These are phyloP conservation scores for Saccharomycopsis amapae DNA, from an alignment of 805 yeast species.

Conservation along the genomic window DNA sequence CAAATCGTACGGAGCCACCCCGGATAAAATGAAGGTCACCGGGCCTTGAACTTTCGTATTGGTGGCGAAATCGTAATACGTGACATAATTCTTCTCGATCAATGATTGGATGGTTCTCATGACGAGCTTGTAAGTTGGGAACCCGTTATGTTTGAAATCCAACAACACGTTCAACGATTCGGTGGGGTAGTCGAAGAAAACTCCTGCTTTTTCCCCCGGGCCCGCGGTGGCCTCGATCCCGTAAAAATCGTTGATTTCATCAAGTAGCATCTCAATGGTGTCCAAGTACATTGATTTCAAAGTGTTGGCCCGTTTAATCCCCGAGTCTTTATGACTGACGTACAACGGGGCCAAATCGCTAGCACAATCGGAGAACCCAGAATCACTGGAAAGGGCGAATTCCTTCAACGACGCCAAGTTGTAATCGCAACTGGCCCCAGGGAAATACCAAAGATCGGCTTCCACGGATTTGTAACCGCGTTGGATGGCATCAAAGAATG, in stretches of 20 bases:
- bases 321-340: constrained; percentile 55
- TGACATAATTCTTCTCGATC: constrained; percentile 28
- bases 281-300: constrained; percentile 44
- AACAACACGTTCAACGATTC: constrained; percentile 54
- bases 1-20: constrained; percentile 17
- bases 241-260: constrained; percentile 24
- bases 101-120: constrained; percentile 41
- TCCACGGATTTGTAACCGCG: constrained; percentile 52
- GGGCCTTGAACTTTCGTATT: constrained; percentile 9
- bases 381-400: constrained; percentile 15
- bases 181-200: constrained; percentile 39
- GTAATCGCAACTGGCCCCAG: constrained; percentile 5
- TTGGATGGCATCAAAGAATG: constrained; percentile 49
- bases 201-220: constrained; percentile 28
- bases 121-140: constrained; percentile 39
- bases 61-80: constrained; percentile 13
- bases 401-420: constrained; percentile 5
- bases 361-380: constrained; percentile 24
- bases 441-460: constrained; percentile 51
- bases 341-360: constrained; percentile 36
- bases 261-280: constrained; percentile 43
- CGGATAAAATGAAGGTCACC: constrained; percentile 13
- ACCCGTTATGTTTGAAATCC: constrained; percentile 35
- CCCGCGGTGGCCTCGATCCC: neutral
- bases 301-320: constrained; percentile 40